Evolutionary conservation across 306 rosid species (phyloP).

Genomic region (Pyrus bretschneideri): DNA sequence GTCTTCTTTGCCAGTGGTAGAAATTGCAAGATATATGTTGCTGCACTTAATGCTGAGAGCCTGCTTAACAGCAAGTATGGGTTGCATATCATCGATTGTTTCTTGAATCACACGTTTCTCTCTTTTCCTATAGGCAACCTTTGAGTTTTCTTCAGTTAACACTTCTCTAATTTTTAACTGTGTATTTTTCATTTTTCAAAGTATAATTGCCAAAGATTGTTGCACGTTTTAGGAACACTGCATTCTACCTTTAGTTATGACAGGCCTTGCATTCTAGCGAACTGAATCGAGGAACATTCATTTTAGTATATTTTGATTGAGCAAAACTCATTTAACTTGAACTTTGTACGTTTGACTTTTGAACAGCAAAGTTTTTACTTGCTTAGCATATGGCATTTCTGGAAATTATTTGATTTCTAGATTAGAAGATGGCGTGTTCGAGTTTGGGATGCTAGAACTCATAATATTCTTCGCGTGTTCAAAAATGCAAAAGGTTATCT

Average conservation of each 20-base stretch:
- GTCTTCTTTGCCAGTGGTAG: constrained; percentile 70
- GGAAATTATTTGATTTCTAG: constrained; percentile 59
- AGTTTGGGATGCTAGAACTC: constrained; percentile 60
- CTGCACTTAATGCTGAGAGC: constrained; percentile 25
- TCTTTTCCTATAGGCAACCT: too few species aligned
- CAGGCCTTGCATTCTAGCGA: neutral
- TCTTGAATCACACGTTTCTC: too few species aligned
- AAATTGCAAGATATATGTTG: constrained; percentile 66
- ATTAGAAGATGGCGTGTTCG: constrained; percentile 75
- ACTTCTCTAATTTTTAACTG: too few species aligned
- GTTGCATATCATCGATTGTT: too few species aligned
- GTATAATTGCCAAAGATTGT: neutral
- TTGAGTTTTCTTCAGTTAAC: too few species aligned
- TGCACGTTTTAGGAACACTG: neutral
- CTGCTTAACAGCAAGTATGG: too few species aligned
- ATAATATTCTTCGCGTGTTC: too few species aligned
- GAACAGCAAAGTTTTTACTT: constrained; percentile 60
- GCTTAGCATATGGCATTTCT: constrained; percentile 39
- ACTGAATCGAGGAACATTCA: neutral
- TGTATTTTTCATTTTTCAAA: neutral
- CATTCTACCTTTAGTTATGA: neutral
- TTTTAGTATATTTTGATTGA: neutral
- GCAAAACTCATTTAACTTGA: constrained; percentile 4
- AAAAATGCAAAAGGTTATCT: too few species aligned
- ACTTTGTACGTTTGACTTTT: neutral